A percentile compares a stretch with the other conserved stretches of the same genome.
phyloP scores from a whole-genome alignment of 2,329 filamentous ascomycete species.

The Penicillium vulpinum region DNA sequence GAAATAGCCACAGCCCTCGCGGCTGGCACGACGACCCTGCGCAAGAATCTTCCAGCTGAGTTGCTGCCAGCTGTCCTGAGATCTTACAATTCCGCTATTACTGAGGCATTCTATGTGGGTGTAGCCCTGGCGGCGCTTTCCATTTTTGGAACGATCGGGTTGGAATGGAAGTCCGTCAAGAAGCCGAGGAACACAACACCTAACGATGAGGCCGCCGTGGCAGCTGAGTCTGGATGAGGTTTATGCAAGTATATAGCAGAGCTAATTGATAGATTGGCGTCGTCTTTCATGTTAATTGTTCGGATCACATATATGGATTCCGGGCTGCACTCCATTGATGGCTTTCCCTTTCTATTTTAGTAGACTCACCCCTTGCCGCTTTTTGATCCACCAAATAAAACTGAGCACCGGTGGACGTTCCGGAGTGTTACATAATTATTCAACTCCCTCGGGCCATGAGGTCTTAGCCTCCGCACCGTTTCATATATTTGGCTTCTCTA shows the following conservation, averaged over 20 bases:
- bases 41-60: not conserved
- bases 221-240: not conserved
- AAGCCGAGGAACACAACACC: not conserved
- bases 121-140: not conserved
- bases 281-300: too few species aligned
- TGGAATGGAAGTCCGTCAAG: constrained; percentile 3
- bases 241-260: not conserved
- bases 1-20: not conserved
- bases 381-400: too few species aligned
- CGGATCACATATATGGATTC: not conserved
- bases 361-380: too few species aligned
- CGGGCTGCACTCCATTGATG: not conserved
- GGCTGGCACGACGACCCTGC: not conserved
- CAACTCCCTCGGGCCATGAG: too few species aligned
- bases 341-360: not conserved
- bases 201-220: too few species aligned
- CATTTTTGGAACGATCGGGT: not conserved
- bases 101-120: not conserved
- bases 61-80: not conserved
- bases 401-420: too few species aligned
- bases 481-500: not conserved
- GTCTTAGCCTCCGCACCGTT: not conserved
- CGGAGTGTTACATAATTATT: too few species aligned
- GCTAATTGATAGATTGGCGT: not conserved
- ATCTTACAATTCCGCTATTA: not conserved